These are phyloP conservation scores for Lactarius vividus DNA, from an alignment of 768 basidiomycete species.

Conservation along the genomic window DNA sequence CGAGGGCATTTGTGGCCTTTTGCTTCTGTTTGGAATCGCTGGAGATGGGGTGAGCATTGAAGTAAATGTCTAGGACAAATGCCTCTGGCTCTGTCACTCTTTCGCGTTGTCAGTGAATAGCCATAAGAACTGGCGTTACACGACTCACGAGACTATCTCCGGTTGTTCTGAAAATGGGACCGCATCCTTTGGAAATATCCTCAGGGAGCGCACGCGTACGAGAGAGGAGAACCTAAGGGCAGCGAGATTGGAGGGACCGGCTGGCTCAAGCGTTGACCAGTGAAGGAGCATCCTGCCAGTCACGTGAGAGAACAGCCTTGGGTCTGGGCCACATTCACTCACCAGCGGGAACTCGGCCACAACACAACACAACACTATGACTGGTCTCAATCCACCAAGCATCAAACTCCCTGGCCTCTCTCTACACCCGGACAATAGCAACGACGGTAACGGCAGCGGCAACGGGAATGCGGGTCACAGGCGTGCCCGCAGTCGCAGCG, in stretches of 20 bases:
- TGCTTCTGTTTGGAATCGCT: conserved; percentile 53
- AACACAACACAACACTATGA: conserved; percentile 3
- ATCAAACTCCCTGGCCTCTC: conserved; percentile 22
- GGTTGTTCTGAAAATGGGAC: conserved; percentile 60
- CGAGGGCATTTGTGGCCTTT: conserved; percentile 66
- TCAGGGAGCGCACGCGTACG: conserved; percentile 63
- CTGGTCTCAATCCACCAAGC: conserved; percentile 17
- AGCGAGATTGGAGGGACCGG: conserved; percentile 55
- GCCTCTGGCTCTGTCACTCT: conserved; percentile 71
- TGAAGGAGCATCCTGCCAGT: conserved; percentile 43
- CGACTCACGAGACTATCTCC: conserved; percentile 59
- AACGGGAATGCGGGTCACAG: conserved; percentile 14
- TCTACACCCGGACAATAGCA: background rate
- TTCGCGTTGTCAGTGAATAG: background rate
- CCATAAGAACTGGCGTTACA: background rate
- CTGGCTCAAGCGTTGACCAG: conserved; percentile 63
- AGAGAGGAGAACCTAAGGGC: conserved; percentile 70
- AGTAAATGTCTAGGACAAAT: conserved; percentile 71
- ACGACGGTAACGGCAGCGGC: background rate
- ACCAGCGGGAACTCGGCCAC: too few species aligned
- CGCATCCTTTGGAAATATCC: conserved; percentile 65
- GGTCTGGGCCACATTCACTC: background rate
- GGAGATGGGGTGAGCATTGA: conserved; percentile 62
- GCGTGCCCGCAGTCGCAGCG: conserved; percentile 63
- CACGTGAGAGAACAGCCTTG: background rate